Evolutionary conservation across 2,329 filamentous ascomycete species (phyloP).

Genomic region (Rhinocladiella similis): DNA sequence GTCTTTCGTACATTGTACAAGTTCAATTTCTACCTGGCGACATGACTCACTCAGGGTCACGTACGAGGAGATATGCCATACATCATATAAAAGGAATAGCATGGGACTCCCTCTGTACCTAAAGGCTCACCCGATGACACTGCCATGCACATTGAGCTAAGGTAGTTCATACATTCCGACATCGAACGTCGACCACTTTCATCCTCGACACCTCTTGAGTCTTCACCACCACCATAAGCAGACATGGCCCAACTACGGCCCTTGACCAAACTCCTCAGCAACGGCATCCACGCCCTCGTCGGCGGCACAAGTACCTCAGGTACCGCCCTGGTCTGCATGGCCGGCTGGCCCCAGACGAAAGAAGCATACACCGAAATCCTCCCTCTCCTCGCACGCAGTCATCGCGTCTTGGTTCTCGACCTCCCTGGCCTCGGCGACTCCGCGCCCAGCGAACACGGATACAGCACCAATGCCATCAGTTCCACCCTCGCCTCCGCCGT

Average conservation of each 20-base stretch:
- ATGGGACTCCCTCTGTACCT: too few relatives aligned
- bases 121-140: too few relatives aligned
- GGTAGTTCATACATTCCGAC: too few relatives aligned
- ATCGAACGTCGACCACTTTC: too few relatives aligned
- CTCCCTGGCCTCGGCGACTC: slow-evolving; percentile 32
- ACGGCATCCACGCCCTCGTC: slow-evolving; percentile 30
- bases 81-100: too few relatives aligned
- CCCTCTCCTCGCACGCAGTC: slow-evolving; percentile 27
- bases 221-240: too few relatives aligned
- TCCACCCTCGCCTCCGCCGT: slow-evolving; percentile 28
- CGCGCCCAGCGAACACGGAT: slow-evolving; percentile 20
- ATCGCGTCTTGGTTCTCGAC: slow-evolving; percentile 31
- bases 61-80: too few relatives aligned
- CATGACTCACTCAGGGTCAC: not conserved
- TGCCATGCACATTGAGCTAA: too few relatives aligned
- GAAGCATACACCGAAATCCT: slow-evolving; percentile 31
- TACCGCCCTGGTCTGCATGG: slow-evolving; percentile 28
- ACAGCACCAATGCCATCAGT: slow-evolving; percentile 30
- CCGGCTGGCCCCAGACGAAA: slow-evolving; percentile 33
- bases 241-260: not conserved
- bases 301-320: slow-evolving; percentile 21
- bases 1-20: too few relatives aligned
- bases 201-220: too few relatives aligned
- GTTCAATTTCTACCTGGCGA: too few relatives aligned
- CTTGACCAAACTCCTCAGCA: not conserved